Evolutionary conservation across 2,329 filamentous ascomycete species (phyloP).

Genomic region (Mycosphaerella sp.): DNA sequence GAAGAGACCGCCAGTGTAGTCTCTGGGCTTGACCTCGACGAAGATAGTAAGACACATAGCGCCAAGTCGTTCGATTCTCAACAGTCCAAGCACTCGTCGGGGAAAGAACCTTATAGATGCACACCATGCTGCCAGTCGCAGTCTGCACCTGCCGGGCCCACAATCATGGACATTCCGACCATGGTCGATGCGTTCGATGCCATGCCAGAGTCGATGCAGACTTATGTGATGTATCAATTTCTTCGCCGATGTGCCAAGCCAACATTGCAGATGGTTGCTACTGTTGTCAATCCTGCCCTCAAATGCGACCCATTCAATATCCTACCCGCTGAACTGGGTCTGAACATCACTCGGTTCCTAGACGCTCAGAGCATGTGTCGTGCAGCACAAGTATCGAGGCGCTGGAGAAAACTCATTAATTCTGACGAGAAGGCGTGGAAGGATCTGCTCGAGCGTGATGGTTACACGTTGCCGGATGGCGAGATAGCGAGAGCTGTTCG

Average conservation of each 20-base stretch:
- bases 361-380: slow-evolving; percentile 80
- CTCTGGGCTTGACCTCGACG: slow-evolving; percentile 32
- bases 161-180: slow-evolving; percentile 68
- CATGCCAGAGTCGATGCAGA: slow-evolving; percentile 86
- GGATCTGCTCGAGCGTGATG: slow-evolving; percentile 77
- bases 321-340: slow-evolving; percentile 76
- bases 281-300: slow-evolving; percentile 85
- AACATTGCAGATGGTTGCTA: slow-evolving; percentile 81
- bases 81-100: slow-evolving; percentile 8
- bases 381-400: slow-evolving; percentile 87
- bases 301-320: slow-evolving; percentile 89
- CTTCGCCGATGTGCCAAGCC: slow-evolving; percentile 80
- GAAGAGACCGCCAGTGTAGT: slow-evolving; percentile 32
- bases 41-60: slow-evolving; percentile 26
- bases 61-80: slow-evolving; percentile 26
- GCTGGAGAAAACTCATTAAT: slow-evolving; percentile 86
- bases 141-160: slow-evolving; percentile 25
- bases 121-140: slow-evolving; percentile 13
- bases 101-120: slow-evolving; percentile 14
- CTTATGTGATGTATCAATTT: slow-evolving; percentile 94
- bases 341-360: slow-evolving; percentile 82
- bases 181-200: slow-evolving; percentile 88
- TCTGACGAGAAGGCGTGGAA: slow-evolving; percentile 96
- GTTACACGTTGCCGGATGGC: slow-evolving; percentile 68
- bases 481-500: slow-evolving; percentile 80